Evolutionary conservation across 176 grass and related monocot species (phyloP).

Genomic region (Cymbopogon citratus): DNA sequence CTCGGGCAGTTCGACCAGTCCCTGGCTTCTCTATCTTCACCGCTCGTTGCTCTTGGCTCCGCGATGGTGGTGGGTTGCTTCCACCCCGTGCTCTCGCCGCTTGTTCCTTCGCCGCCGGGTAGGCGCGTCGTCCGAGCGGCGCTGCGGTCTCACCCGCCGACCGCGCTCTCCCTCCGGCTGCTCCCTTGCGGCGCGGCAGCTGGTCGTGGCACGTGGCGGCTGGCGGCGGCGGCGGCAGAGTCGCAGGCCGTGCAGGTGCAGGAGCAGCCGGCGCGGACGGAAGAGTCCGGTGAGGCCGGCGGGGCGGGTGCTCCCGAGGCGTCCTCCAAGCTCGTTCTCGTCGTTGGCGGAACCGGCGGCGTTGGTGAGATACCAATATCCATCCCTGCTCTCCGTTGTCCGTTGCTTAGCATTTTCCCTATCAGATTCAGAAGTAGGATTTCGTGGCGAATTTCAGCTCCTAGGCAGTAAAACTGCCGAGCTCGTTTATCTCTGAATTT

Average conservation of each 20-base stretch:
- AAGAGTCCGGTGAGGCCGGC: not conserved
- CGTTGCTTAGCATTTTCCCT: not conserved
- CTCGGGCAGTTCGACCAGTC: not conserved
- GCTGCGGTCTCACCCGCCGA: not conserved
- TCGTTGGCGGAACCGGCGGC: conserved; percentile 73
- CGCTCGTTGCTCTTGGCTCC: not conserved
- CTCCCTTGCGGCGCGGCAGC: not conserved
- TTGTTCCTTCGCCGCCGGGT: not conserved
- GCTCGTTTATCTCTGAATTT: not conserved
- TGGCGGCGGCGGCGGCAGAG: conserved; percentile 30
- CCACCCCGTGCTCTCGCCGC: conserved; percentile 14
- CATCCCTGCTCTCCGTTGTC: not conserved
- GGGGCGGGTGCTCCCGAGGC: conserved; percentile 8
- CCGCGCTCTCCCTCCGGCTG: not conserved
- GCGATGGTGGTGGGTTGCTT: conserved; percentile 1
- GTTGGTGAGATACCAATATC: conserved; percentile 42
- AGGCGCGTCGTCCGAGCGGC: not conserved
- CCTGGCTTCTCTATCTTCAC: too few species aligned
- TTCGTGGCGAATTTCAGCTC: not conserved
- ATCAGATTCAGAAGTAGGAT: not conserved
- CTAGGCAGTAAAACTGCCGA: not conserved
- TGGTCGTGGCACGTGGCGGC: not conserved
- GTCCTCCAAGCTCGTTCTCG: conserved; percentile 69
- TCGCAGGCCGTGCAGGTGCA: conserved; percentile 34
- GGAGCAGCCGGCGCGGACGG: conserved; percentile 19